A percentile compares a stretch with the other conserved stretches of the same genome.
These are phyloP conservation scores for Chlorella variabilis DNA, from an alignment of 163 green algal genomes.

Conservation along the genomic window DNA sequence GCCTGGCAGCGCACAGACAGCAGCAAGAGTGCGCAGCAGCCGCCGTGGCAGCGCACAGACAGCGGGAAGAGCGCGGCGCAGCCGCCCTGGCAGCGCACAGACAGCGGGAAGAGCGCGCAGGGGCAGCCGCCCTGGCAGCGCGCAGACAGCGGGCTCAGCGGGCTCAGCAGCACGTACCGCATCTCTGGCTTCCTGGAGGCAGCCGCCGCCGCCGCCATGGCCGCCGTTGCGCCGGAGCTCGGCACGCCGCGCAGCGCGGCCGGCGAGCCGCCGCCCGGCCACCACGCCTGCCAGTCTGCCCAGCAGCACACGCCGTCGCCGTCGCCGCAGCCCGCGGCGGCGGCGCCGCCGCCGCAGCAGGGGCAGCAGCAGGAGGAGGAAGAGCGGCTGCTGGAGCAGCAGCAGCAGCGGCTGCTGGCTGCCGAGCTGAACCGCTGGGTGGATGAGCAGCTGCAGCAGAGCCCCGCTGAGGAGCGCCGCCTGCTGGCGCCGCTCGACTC, in stretches of 20 bases:
- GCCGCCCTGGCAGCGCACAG: background rate
- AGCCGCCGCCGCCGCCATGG: background rate
- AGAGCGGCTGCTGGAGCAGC: slow-evolving; percentile 2
- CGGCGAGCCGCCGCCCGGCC: background rate
- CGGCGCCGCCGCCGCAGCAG: background rate
- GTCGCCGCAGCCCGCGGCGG: background rate
- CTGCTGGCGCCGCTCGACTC: too few species aligned
- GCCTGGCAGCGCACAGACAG: background rate
- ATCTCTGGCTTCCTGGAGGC: background rate
- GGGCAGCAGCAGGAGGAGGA: too few species aligned
- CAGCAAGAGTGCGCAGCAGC: background rate
- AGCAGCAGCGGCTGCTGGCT: background rate
- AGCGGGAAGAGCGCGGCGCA: background rate
- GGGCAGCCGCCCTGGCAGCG: background rate
- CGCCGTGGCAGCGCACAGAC: background rate
- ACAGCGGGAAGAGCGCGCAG: background rate
- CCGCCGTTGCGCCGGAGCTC: background rate
- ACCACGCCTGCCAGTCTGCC: background rate
- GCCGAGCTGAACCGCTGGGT: background rate
- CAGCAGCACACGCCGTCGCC: background rate
- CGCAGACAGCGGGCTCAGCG: background rate
- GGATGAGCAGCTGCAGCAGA: slow-evolving; percentile 5
- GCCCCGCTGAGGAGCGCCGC: too few species aligned
- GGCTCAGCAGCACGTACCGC: background rate
- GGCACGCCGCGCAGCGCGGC: background rate